A percentile compares a stretch with the other conserved stretches of the same genome.
Evolutionary conservation across 2,329 filamentous ascomycete genomes (phyloP).

Genomic region (Phyllosticta citriasiana): DNA sequence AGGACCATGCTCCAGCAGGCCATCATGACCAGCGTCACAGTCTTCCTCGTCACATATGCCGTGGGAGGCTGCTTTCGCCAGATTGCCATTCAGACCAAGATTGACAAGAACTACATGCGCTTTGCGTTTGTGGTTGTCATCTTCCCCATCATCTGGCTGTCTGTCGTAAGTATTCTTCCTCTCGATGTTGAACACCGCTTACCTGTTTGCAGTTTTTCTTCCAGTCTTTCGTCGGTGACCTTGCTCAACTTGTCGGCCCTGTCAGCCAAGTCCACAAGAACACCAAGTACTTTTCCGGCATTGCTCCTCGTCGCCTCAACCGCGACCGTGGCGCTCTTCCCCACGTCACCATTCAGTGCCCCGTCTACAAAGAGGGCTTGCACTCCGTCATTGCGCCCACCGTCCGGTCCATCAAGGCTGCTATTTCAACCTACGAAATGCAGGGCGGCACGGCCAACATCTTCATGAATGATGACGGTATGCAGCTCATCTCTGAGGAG

Average conservation of each 20-base stretch:
- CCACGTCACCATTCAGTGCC: slow-evolving; percentile 46
- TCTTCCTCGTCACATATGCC: slow-evolving; percentile 39
- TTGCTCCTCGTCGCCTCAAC: slow-evolving; percentile 29
- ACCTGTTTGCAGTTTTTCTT: slow-evolving; percentile 34
- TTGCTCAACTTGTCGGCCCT: slow-evolving; percentile 35
- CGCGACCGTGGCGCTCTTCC: slow-evolving; percentile 28
- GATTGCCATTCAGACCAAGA: slow-evolving; percentile 44
- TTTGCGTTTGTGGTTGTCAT: slow-evolving; percentile 43
- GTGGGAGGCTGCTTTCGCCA: slow-evolving; percentile 48
- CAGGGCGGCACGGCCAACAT: slow-evolving; percentile 71
- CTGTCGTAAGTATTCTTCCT: slow-evolving; percentile 31
- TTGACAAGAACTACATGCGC: slow-evolving; percentile 45
- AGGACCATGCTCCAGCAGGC: slow-evolving; percentile 47
- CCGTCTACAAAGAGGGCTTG: slow-evolving; percentile 35
- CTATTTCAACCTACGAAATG: slow-evolving; percentile 66
- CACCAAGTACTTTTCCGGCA: slow-evolving; percentile 37
- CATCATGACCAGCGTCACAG: slow-evolving; percentile 41
- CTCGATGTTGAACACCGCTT: background rate
- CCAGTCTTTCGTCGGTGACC: slow-evolving; percentile 32
- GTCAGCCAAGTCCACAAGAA: slow-evolving; percentile 35
- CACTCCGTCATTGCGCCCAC: slow-evolving; percentile 58
- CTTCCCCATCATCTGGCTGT: slow-evolving; percentile 50
- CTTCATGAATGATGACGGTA: slow-evolving; percentile 66
- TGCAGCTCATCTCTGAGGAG: slow-evolving; percentile 52
- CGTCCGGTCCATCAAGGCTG: slow-evolving; percentile 65